phyloP scores from a whole-genome alignment of 345 rosid species.

The Eucalyptus victrix region DNA sequence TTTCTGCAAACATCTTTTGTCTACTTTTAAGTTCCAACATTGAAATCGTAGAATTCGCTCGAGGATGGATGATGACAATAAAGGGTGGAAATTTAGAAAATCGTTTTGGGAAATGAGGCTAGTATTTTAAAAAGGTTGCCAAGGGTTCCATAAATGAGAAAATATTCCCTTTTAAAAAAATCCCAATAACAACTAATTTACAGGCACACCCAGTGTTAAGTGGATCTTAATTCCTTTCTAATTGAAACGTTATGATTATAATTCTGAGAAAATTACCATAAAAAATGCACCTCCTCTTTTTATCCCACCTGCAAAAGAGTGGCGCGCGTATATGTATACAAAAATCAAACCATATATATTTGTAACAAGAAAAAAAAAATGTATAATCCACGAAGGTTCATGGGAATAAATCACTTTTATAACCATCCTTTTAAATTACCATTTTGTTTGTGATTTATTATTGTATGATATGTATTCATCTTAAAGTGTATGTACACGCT shows the following conservation, averaged over 20 bases:
- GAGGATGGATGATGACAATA: background rate
- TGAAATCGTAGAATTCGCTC: background rate
- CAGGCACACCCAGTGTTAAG: rapidly evolving
- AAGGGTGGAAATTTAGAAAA: background rate
- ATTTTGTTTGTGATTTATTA: background rate
- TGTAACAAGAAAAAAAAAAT: background rate
- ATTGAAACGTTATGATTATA: background rate
- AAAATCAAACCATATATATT: background rate
- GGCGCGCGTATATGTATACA: rapidly evolving
- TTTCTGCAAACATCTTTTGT: background rate
- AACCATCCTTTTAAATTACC: background rate
- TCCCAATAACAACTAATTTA: background rate
- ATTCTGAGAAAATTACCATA: background rate
- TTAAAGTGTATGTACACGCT: background rate
- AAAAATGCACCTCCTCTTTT: background rate
- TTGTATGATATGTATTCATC: background rate
- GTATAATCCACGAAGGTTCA: background rate
- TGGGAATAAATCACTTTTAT: background rate
- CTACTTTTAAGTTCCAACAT: background rate
- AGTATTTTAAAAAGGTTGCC: background rate
- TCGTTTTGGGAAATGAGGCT: background rate
- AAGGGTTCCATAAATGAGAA: background rate
- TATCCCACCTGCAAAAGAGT: background rate
- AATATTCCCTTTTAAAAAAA: background rate
- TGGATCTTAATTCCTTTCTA: background rate